Evolutionary conservation across 768 basidiomycete genomes (phyloP).

Genomic region (Rhizopogon vesiculosus): DNA sequence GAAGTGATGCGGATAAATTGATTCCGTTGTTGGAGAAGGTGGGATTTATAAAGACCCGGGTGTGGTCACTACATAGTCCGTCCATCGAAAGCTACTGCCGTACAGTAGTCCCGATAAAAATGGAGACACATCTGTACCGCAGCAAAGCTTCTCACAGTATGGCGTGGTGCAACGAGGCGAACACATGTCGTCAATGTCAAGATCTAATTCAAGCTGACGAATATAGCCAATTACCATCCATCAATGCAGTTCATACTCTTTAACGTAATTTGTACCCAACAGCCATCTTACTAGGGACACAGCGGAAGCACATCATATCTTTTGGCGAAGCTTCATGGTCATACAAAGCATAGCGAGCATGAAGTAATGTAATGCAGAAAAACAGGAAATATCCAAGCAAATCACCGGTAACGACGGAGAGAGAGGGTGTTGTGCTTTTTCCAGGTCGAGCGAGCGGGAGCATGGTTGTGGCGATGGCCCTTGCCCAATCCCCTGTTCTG

Average conservation of each 20-base stretch:
- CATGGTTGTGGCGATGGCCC: constrained; percentile 91
- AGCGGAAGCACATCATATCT: not conserved
- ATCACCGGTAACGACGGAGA: constrained; percentile 81
- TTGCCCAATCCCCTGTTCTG: constrained; percentile 98
- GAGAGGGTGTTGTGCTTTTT: constrained; percentile 98
- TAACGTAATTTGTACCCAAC: too few species aligned
- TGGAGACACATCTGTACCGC: not conserved
- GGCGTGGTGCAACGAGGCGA: not conserved
- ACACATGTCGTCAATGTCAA: not conserved
- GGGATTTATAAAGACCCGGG: too few species aligned
- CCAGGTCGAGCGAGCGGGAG: constrained; percentile 88
- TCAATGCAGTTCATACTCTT: too few species aligned
- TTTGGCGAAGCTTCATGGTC: constrained; percentile 9
- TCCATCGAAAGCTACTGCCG: too few species aligned
- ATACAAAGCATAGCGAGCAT: constrained; percentile 26
- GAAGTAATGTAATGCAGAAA: constrained; percentile 11
- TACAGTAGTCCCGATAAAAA: not conserved
- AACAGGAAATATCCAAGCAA: not conserved
- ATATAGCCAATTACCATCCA: too few species aligned
- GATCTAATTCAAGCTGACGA: too few species aligned
- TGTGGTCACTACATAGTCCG: too few species aligned
- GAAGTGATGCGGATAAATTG: too few species aligned
- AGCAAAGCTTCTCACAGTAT: not conserved
- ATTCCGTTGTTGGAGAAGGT: too few species aligned
- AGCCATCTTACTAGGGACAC: too few species aligned